Percentiles rank a stretch among this genome's conserved stretches.
Evolutionary conservation across 257 asterid genomes (phyloP).

Genomic region (Solanum okadae): DNA sequence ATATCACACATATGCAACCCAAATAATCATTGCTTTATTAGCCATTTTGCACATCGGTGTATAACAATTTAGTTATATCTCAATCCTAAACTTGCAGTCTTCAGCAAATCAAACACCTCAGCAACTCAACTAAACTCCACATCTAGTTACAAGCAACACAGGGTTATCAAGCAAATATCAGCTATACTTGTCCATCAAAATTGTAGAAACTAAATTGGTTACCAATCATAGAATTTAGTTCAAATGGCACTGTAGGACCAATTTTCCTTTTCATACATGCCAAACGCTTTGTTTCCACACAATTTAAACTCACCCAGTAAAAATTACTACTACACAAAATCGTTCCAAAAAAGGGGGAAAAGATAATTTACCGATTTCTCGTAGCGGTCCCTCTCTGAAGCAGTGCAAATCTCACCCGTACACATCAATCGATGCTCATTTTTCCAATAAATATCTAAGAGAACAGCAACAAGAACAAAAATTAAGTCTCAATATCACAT

Average conservation of each 20-base stretch:
- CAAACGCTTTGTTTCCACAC: neutral
- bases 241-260: neutral
- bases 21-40: neutral
- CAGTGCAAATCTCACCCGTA: constrained; percentile 72
- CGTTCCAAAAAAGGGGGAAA: neutral
- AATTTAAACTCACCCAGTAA: neutral
- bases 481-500: neutral
- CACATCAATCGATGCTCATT: constrained; percentile 82
- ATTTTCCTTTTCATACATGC: neutral
- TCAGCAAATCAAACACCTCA: neutral
- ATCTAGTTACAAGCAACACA: neutral
- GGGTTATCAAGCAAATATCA: neutral
- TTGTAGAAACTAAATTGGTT: neutral
- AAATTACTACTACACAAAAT: neutral
- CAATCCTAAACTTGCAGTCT: neutral
- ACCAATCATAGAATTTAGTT: neutral
- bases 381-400: constrained; percentile 84
- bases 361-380: constrained; percentile 61
- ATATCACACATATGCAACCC: neutral
- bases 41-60: neutral
- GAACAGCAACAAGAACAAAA: neutral
- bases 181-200: neutral
- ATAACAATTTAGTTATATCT: neutral
- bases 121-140: neutral
- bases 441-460: constrained; percentile 79